Conservation (phyloP, 1,284 basidiomycete genomes). For the Rhodotorula sp. region DNA sequence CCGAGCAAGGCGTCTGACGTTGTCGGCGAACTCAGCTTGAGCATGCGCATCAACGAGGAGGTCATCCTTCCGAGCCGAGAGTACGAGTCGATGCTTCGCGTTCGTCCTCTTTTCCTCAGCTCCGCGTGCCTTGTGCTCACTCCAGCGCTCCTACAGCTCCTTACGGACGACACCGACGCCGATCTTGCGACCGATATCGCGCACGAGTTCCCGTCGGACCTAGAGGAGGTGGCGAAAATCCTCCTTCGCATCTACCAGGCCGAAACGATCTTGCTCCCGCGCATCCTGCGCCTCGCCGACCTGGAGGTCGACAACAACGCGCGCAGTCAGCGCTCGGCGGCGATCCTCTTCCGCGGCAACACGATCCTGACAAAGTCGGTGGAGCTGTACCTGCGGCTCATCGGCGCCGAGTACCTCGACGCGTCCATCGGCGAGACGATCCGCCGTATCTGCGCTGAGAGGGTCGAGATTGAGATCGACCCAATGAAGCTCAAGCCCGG, state of each 20-base stretch:
- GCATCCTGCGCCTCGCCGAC: conserved; percentile 41
- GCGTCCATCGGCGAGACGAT: conserved; percentile 69
- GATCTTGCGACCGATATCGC: conserved; percentile 40
- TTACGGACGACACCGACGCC: conserved; percentile 38
- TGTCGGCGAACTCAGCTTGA: conserved; percentile 71
- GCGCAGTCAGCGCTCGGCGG: conserved; percentile 49
- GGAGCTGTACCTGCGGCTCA: conserved; percentile 72
- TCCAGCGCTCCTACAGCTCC: conserved; percentile 11
- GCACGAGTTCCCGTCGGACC: conserved; percentile 35
- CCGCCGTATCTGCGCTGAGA: conserved; percentile 67
- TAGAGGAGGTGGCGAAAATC: conserved; percentile 42
- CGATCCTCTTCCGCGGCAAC: conserved; percentile 74
- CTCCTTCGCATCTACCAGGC: conserved; percentile 44
- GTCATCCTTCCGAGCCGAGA: conserved; percentile 51
- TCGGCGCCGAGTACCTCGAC: conserved; percentile 73
- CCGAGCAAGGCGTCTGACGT: conserved; percentile 25
- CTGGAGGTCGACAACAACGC: conserved; percentile 37
- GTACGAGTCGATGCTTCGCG: conserved; percentile 37
- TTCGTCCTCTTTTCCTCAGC: conserved; percentile 2
- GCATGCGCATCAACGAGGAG: conserved; percentile 72
- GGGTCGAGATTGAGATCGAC: conserved; percentile 75
- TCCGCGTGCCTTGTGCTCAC: too few relatives aligned
- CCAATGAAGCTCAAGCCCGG: conserved; percentile 52
- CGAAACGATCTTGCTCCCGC: conserved; percentile 35
- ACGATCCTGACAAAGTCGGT: conserved; percentile 76